Evolutionary conservation across 2,329 filamentous ascomycete species (phyloP).

Genomic region (Achaetomium macrosporum): DNA sequence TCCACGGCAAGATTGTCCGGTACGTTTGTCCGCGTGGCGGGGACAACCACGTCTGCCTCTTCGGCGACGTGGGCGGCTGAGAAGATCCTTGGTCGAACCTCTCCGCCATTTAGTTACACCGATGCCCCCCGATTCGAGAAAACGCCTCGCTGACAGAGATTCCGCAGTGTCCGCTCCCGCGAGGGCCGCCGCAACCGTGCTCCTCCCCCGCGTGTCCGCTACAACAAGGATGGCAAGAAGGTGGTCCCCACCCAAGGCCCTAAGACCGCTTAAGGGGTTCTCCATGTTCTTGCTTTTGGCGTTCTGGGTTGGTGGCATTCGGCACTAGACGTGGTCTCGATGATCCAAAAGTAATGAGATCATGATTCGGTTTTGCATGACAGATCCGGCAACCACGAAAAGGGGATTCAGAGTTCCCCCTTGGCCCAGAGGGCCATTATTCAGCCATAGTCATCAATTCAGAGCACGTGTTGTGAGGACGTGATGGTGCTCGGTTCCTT

Average conservation of each 20-base stretch:
- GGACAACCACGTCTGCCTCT: conserved; percentile 46
- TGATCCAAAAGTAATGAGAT: conserved; percentile 22
- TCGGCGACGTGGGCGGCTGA: conserved; percentile 39
- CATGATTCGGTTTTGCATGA: conserved; percentile 22
- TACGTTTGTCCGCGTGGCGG: conserved; percentile 61
- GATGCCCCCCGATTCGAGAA: conserved; percentile 15
- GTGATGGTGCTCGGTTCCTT: neutral
- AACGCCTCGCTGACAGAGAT: conserved; percentile 36
- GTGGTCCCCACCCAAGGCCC: conserved; percentile 77
- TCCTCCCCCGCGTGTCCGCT: conserved; percentile 92
- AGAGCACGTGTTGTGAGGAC: conserved; percentile 19
- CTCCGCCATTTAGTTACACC: conserved; percentile 18
- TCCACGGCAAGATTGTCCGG: conserved; percentile 99
- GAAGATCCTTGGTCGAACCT: conserved; percentile 38
- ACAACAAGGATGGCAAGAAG: conserved; percentile 99
- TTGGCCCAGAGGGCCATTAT: conserved; percentile 17
- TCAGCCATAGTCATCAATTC: conserved; percentile 26
- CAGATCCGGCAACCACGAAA: conserved; percentile 20
- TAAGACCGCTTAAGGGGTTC: conserved; percentile 41
- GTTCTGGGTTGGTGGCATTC: conserved; percentile 22
- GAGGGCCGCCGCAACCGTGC: conserved; percentile 98
- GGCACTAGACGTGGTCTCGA: conserved; percentile 18
- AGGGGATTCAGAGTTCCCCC: conserved; percentile 16
- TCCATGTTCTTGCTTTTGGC: conserved; percentile 18
- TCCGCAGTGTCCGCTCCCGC: conserved; percentile 82